Conservation (phyloP, 768 basidiomycete genomes). For the Dacryopinax primogenitus region DNA sequence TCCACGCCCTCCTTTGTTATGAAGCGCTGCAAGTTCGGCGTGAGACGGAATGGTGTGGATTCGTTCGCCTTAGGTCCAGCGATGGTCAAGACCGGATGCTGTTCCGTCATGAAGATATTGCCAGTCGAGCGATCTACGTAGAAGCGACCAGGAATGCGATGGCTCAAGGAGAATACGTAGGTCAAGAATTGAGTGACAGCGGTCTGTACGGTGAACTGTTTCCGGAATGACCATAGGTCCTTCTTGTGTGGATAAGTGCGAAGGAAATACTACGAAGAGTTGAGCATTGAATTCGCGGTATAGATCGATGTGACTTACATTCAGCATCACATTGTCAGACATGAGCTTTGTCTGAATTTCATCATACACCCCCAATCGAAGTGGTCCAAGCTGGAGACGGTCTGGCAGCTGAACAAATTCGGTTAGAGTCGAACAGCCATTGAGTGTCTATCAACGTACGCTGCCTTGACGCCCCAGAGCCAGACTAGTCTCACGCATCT, state of each 20-base stretch:
- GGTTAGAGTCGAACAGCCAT: neutral
- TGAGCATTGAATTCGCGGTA: neutral
- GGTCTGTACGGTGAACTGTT: constrained; percentile 85
- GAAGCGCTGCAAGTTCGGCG: constrained; percentile 91
- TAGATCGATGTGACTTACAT: constrained; percentile 38
- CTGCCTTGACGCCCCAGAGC: constrained; percentile 21
- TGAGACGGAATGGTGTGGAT: constrained; percentile 90
- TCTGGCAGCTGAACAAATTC: neutral
- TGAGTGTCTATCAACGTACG: neutral
- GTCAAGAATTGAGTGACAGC: constrained; percentile 88
- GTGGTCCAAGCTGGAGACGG: constrained; percentile 4
- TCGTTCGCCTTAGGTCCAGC: constrained; percentile 40
- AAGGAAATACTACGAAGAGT: constrained; percentile 66
- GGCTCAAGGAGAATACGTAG: constrained; percentile 69
- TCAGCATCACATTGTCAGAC: constrained; percentile 73
- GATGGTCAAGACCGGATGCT: constrained; percentile 24
- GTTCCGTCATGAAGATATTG: constrained; percentile 81
- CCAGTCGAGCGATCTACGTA: constrained; percentile 83
- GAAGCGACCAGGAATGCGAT: constrained; percentile 72
- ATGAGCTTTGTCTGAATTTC: constrained; percentile 79
- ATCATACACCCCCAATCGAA: constrained; percentile 30
- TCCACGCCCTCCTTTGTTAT: constrained; percentile 80
- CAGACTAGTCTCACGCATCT: constrained; percentile 37
- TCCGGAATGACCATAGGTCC: constrained; percentile 92
- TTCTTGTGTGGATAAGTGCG: constrained; percentile 68